These are phyloP conservation scores for Flaveria floridana DNA, from an alignment of 140 eudicot genomes.

Conservation along the genomic window DNA sequence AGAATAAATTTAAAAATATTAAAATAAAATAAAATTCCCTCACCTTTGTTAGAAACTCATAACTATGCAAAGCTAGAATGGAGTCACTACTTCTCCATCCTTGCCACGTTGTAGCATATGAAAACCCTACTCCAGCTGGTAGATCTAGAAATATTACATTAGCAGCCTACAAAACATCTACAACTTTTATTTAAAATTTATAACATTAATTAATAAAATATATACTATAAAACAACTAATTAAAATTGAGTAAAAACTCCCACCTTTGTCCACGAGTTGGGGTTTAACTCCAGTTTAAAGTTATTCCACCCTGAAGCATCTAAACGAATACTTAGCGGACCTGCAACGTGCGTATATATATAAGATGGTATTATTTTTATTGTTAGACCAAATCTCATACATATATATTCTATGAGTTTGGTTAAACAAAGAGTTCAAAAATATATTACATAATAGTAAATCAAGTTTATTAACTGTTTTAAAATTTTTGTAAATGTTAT, in stretches of 20 bases:
- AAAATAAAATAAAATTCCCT: too few species aligned
- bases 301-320: neutral
- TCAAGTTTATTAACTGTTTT: too few species aligned
- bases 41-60: slow-evolving; percentile 25
- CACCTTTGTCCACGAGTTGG: neutral
- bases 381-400: too few species aligned
- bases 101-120: slow-evolving; percentile 23
- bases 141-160: slow-evolving; percentile 27
- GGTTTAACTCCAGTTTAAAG: neutral
- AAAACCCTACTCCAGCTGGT: slow-evolving; percentile 30
- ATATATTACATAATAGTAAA: too few species aligned
- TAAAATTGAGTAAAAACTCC: neutral
- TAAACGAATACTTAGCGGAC: neutral
- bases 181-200: too few species aligned
- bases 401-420: too few species aligned
- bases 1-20: too few species aligned
- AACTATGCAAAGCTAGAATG: slow-evolving; percentile 14
- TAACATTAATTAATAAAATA: too few species aligned
- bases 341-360: neutral
- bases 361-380: too few species aligned
- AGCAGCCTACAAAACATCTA: slow-evolving; percentile 23
- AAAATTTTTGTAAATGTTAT: too few species aligned
- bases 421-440: too few species aligned
- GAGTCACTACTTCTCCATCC: slow-evolving; percentile 26
- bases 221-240: too few species aligned